Conservation (phyloP, 805 yeast genomes). For the Starmera dryadoides region DNA sequence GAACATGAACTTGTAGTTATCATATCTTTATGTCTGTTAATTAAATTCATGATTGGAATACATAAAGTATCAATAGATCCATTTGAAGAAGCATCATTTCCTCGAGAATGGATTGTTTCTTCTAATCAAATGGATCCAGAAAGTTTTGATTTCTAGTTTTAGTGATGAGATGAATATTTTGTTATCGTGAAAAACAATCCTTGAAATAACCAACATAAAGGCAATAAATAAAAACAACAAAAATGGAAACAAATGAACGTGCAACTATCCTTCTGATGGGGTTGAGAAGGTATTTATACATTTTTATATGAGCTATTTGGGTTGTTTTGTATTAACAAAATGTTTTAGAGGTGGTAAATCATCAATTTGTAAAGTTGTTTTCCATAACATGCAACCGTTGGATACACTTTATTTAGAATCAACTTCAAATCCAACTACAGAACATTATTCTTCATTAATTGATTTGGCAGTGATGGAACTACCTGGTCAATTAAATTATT, state of each 20-base stretch:
- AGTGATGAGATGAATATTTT: conserved; percentile 6
- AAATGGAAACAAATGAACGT: conserved; percentile 26
- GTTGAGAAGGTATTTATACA: conserved; percentile 44
- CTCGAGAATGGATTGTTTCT: conserved; percentile 45
- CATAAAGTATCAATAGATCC: conserved; percentile 77
- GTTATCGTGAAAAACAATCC: too few relatives aligned
- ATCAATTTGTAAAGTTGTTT: conserved; percentile 91
- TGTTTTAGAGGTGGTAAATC: conserved; percentile 69
- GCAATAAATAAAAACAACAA: too few relatives aligned
- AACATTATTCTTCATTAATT: conserved; percentile 74
- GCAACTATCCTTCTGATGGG: conserved; percentile 91
- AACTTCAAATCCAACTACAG: conserved; percentile 83
- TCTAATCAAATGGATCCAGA: conserved; percentile 58
- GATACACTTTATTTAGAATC: conserved; percentile 88
- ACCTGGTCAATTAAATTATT: conserved; percentile 89
- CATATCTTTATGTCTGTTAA: conserved; percentile 57
- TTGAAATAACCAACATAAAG: too few relatives aligned
- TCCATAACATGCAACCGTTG: conserved; percentile 92
- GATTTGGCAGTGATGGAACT: conserved; percentile 87
- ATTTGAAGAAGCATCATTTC: conserved; percentile 81
- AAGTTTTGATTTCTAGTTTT: too few relatives aligned
- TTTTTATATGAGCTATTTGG: neutral
- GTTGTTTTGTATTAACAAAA: neutral
- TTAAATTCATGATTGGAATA: conserved; percentile 61
- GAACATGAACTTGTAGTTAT: conserved; percentile 89